These are phyloP conservation scores for Spiraea crenata DNA, from an alignment of 331 rosid species.

Conservation along the genomic window DNA sequence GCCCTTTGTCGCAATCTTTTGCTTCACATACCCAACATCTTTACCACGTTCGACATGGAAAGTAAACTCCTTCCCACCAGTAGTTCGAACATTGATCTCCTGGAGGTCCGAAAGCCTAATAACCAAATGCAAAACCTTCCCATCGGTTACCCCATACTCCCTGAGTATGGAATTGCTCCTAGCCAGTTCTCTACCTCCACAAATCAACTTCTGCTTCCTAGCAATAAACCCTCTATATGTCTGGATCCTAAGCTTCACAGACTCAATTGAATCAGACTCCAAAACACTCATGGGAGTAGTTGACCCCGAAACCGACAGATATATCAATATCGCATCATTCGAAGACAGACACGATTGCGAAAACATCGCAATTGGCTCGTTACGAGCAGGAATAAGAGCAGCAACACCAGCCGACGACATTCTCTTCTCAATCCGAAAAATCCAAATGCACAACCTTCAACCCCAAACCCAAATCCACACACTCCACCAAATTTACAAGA, in stretches of 20 bases:
- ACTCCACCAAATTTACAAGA: conserved; percentile 36
- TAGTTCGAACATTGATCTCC: conserved; percentile 62
- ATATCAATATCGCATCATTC: conserved; percentile 58
- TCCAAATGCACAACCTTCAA: background rate
- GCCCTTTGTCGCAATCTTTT: conserved; percentile 61
- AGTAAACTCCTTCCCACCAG: conserved; percentile 58
- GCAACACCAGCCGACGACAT: conserved; percentile 86
- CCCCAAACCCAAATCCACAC: conserved; percentile 21
- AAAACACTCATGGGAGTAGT: conserved; percentile 66
- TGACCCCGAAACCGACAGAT: conserved; percentile 53
- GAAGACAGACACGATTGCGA: conserved; percentile 36
- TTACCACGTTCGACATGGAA: conserved; percentile 70
- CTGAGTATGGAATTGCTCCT: conserved; percentile 69
- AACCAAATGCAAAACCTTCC: conserved; percentile 87
- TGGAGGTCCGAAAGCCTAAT: conserved; percentile 75
- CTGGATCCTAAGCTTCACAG: conserved; percentile 73
- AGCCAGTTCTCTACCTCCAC: conserved; percentile 84
- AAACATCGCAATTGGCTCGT: conserved; percentile 39
- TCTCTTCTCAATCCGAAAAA: conserved; percentile 17
- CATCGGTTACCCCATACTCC: conserved; percentile 78
- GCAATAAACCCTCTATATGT: conserved; percentile 65
- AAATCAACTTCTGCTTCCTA: conserved; percentile 82
- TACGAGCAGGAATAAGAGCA: conserved; percentile 48
- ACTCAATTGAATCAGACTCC: conserved; percentile 76
- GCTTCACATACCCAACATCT: conserved; percentile 78